Conservation (phyloP, 176 grass and related monocot genomes). For the Pontederia crassipes region DNA sequence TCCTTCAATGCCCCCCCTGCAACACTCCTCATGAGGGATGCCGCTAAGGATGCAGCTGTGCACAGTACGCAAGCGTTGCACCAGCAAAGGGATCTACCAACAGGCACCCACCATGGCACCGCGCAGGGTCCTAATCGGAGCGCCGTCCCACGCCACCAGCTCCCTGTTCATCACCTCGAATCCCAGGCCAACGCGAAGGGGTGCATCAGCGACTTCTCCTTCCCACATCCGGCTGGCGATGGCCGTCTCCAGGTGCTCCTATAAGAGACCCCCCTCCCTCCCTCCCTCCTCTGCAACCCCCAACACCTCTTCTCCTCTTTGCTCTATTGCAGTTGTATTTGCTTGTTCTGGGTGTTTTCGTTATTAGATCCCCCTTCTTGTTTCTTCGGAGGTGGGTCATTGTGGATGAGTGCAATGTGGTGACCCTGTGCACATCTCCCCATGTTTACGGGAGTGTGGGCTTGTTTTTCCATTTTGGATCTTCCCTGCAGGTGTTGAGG, state of each 20-base stretch:
- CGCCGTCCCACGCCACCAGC: too few species aligned
- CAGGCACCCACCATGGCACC: too few species aligned
- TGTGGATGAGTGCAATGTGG: conserved; percentile 10
- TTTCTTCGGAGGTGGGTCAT: neutral
- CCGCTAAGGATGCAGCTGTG: neutral
- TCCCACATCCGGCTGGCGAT: neutral
- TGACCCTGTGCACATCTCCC: neutral
- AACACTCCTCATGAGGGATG: neutral
- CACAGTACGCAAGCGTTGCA: neutral
- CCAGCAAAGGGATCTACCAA: neutral
- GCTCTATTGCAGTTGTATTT: neutral
- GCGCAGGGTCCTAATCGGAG: too few species aligned
- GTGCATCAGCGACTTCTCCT: neutral
- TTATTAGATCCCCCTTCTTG: conserved; percentile 4
- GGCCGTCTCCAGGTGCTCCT: neutral
- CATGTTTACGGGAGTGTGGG: neutral
- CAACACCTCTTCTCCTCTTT: neutral
- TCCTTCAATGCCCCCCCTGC: neutral
- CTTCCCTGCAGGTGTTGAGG: conserved; percentile 10
- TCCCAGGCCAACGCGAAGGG: too few species aligned
- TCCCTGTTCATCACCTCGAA: too few species aligned
- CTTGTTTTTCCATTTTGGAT: neutral
- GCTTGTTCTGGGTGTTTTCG: neutral
- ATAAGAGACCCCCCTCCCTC: neutral
- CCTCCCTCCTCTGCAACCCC: neutral